Conservation (phyloP, 805 yeast species). For the Kazachstania psychrophila region DNA sequence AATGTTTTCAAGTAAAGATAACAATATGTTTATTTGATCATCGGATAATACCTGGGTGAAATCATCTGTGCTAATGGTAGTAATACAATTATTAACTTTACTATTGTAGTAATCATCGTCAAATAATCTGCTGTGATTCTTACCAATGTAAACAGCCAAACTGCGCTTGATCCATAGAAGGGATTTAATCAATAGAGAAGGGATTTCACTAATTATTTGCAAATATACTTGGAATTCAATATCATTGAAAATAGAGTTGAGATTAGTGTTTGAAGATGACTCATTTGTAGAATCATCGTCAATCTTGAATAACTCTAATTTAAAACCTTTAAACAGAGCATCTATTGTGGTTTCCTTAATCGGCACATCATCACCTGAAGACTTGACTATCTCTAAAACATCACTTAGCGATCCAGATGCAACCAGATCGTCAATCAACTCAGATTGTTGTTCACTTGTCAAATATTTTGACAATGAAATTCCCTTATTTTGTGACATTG, state of each 20-base stretch:
- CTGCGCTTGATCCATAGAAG: conserved; percentile 9
- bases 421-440: conserved; percentile 5
- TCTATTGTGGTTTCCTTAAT: not conserved
- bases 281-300: not conserved
- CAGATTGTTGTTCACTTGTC: conserved; percentile 5
- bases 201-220: conserved; percentile 7
- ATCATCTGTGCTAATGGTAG: no score
- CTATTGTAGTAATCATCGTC: conserved; percentile 4
- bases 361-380: conserved; percentile 7
- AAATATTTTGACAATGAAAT: conserved; percentile 3
- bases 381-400: conserved; percentile 10
- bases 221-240: conserved; percentile 5
- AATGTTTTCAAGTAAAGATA: conserved; percentile 33
- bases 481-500: no score
- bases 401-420: conserved; percentile 3
- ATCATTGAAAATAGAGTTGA: conserved; percentile 3
- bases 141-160: conserved; percentile 5
- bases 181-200: conserved; percentile 7
- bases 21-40: no score
- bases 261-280: not conserved
- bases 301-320: not conserved
- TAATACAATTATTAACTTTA: no score
- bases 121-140: conserved; percentile 10
- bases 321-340: conserved; percentile 4
- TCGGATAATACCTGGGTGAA: no score